phyloP scores from a whole-genome alignment of 179 eudicot genomes.

The Silene noctiflora region DNA sequence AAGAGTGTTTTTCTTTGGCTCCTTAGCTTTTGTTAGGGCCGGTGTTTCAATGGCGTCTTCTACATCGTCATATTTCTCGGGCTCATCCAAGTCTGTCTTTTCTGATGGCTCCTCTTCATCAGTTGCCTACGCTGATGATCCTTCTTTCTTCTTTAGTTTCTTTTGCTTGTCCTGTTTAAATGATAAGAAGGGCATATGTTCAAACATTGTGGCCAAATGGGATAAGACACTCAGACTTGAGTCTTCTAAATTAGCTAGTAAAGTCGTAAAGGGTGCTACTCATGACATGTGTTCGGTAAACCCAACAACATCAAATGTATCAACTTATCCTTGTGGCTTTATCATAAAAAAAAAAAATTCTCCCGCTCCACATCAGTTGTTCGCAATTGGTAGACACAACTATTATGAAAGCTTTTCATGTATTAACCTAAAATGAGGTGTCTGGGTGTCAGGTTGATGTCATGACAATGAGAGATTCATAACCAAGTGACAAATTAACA shows the following conservation, averaged over 20 bases:
- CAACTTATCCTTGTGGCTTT: no score
- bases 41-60: slow-evolving; percentile 44
- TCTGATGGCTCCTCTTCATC: slow-evolving; percentile 48
- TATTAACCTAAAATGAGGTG: not conserved
- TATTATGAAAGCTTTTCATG: not conserved
- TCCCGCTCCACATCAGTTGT: no score
- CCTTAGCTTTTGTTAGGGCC: slow-evolving; percentile 44
- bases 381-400: not conserved
- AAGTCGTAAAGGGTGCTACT: no score
- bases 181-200: no score
- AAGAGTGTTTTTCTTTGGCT: slow-evolving; percentile 30
- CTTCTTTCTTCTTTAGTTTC: slow-evolving; percentile 66
- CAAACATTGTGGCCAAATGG: no score
- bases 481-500: not conserved
- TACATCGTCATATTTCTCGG: slow-evolving; percentile 36
- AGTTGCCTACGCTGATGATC: slow-evolving; percentile 31
- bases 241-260: no score
- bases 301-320: no score
- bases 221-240: no score
- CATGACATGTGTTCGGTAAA: no score
- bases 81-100: slow-evolving; percentile 36
- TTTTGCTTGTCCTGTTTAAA: slow-evolving; percentile 61
- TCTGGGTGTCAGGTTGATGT: not conserved
- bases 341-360: no score
- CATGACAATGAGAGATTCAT: not conserved